A percentile compares a stretch with the other conserved stretches of the same genome.
These are phyloP conservation scores for grape (Vitis vinifera) DNA, from an alignment of 164 flowering plant genomes.

Conservation along the genomic window ASM3070453v1 NC_081822.1:1514501-1515000, in stretches of 20 bases:
- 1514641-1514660: constrained; percentile 22
- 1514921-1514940: not conserved
- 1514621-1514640: too few relatives aligned
- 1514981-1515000: constrained; percentile 32
- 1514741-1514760: constrained; percentile 37
- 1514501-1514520: too few relatives aligned
- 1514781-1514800: constrained; percentile 36
- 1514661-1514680: constrained; percentile 37
- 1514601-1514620: too few relatives aligned
- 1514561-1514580: too few relatives aligned
- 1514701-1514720: constrained; percentile 33
- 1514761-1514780: constrained; percentile 35
- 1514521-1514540: too few relatives aligned
- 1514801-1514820: constrained; percentile 50
- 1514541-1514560: too few relatives aligned
- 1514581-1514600: too few relatives aligned
- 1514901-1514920: not conserved
- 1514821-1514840: constrained; percentile 33
- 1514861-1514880: not conserved
- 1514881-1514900: not conserved
- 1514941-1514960: too few relatives aligned
- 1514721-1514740: constrained; percentile 35
- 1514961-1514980: too few relatives aligned
- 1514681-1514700: constrained; percentile 41
- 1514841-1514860: not conserved